phyloP scores from a whole-genome alignment of 2,329 filamentous ascomycete genomes.

The Stylonectria norvegica region DNA sequence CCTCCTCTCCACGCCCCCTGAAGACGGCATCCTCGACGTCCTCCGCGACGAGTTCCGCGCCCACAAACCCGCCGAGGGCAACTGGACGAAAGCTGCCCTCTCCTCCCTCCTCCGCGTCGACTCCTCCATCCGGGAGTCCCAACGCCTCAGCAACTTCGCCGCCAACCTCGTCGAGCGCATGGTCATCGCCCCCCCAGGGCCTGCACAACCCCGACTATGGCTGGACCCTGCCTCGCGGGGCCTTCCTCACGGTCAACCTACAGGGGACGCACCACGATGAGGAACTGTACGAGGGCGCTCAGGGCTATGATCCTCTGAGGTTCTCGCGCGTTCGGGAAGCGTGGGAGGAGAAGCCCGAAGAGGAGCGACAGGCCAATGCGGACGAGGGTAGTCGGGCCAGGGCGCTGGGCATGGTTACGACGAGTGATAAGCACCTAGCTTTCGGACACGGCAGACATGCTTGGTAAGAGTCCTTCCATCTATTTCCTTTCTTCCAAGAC shows the following conservation, averaged over 20 bases:
- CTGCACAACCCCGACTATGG: slow-evolving; percentile 35
- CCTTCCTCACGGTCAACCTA: slow-evolving; percentile 42
- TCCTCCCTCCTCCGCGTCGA: slow-evolving; percentile 44
- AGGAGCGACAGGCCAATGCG: slow-evolving; percentile 29
- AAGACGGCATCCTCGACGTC: slow-evolving; percentile 32
- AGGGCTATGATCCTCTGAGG: slow-evolving; percentile 47
- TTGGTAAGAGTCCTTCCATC: slow-evolving; percentile 26
- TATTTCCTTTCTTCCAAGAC: too few relatives aligned
- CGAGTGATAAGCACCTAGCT: slow-evolving; percentile 46
- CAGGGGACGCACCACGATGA: slow-evolving; percentile 46
- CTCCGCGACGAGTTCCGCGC: slow-evolving; percentile 42
- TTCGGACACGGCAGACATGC: slow-evolving; percentile 59
- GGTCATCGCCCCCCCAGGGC: slow-evolving; percentile 42
- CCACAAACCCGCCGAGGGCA: slow-evolving; percentile 25
- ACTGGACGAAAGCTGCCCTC: slow-evolving; percentile 47
- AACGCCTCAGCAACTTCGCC: slow-evolving; percentile 46
- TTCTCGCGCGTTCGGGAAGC: slow-evolving; percentile 43
- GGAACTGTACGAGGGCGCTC: slow-evolving; percentile 40
- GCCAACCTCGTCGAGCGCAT: slow-evolving; percentile 45
- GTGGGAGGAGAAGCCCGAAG: slow-evolving; percentile 28
- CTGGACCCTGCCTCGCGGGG: slow-evolving; percentile 39
- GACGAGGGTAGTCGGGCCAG: slow-evolving; percentile 34
- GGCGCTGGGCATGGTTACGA: slow-evolving; percentile 49
- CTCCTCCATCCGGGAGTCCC: slow-evolving; percentile 52
- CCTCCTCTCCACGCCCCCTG: slow-evolving; percentile 39